Conservation (phyloP, 2,329 filamentous ascomycete species). For the Blastomyces silverae region DNA sequence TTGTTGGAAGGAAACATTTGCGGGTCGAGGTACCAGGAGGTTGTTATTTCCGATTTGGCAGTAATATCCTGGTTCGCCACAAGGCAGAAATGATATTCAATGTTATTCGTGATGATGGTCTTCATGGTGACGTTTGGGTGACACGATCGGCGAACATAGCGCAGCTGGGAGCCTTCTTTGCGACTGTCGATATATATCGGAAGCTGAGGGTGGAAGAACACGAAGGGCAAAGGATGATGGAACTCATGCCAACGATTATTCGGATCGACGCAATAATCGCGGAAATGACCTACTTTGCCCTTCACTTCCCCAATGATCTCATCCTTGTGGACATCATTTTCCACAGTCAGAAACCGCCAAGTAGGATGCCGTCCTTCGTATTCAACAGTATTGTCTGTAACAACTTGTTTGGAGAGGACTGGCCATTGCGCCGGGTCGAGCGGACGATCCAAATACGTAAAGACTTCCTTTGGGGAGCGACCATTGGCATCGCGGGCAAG, state of each 20-base stretch:
- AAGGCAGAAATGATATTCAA: conserved; percentile 88
- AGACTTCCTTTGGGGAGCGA: conserved; percentile 58
- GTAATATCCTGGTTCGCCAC: conserved; percentile 71
- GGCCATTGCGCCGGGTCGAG: conserved; percentile 52
- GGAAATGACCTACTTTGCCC: conserved; percentile 66
- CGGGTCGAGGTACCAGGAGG: conserved; percentile 44
- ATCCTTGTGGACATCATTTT: conserved; percentile 46
- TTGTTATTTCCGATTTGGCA: conserved; percentile 46
- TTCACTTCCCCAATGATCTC: conserved; percentile 66
- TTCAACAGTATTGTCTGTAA: conserved; percentile 45
- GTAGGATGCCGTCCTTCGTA: conserved; percentile 55
- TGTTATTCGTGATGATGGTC: conserved; percentile 70
- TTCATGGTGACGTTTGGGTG: conserved; percentile 82
- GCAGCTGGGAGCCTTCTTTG: conserved; percentile 73
- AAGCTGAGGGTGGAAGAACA: conserved; percentile 80
- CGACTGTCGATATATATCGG: conserved; percentile 91
- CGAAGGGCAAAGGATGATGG: conserved; percentile 57
- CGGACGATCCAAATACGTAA: conserved; percentile 53
- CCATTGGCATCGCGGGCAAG: conserved; percentile 63
- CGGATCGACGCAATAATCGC: conserved; percentile 61
- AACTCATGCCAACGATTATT: conserved; percentile 63
- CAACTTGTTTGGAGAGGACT: conserved; percentile 46
- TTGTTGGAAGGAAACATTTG: conserved; percentile 35
- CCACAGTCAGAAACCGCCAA: conserved; percentile 57
- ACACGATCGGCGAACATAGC: conserved; percentile 89